Conservation (phyloP, 371 early-diverging fungal species). For the Umbelopsis sp. region DNA sequence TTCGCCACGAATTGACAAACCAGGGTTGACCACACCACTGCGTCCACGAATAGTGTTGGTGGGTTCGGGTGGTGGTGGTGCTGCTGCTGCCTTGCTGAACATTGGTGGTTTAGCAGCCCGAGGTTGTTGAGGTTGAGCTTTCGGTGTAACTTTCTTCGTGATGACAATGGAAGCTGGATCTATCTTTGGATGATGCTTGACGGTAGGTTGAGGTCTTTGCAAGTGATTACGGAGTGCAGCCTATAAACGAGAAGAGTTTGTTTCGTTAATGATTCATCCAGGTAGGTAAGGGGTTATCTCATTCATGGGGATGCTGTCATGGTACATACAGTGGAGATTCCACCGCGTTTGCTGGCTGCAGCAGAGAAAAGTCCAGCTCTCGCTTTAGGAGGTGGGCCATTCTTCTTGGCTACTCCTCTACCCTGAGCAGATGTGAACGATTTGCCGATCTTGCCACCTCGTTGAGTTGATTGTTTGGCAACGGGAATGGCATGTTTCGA, state of each 20-base stretch:
- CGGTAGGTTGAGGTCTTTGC: not conserved
- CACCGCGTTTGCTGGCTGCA: conserved; percentile 22
- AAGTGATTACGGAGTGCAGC: conserved; percentile 19
- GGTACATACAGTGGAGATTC: conserved; percentile 22
- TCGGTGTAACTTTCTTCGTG: conserved; percentile 31
- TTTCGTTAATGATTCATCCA: too few relatives aligned
- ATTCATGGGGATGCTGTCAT: not conserved
- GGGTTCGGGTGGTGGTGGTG: conserved; percentile 18
- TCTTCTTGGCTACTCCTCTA: not conserved
- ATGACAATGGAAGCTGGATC: conserved; percentile 44
- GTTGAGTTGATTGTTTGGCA: not conserved
- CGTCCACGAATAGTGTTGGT: conserved; percentile 3
- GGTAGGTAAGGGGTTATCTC: too few relatives aligned
- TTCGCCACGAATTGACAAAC: conserved; percentile 52
- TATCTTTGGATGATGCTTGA: conserved; percentile 21
- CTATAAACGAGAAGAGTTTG: not conserved
- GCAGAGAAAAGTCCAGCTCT: not conserved
- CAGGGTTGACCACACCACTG: conserved; percentile 3
- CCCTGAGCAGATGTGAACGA: not conserved
- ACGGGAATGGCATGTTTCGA: not conserved
- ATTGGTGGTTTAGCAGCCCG: not conserved
- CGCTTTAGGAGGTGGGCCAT: not conserved
- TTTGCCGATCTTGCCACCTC: conserved; percentile 8
- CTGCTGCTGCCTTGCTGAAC: conserved; percentile 11
- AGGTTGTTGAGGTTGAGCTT: not conserved